Percentiles rank a stretch among this genome's conserved stretches.
These are phyloP conservation scores for Eimeria nieschulzi DNA, from an alignment of 169 alveolate species.

Conservation along the genomic window DNA sequence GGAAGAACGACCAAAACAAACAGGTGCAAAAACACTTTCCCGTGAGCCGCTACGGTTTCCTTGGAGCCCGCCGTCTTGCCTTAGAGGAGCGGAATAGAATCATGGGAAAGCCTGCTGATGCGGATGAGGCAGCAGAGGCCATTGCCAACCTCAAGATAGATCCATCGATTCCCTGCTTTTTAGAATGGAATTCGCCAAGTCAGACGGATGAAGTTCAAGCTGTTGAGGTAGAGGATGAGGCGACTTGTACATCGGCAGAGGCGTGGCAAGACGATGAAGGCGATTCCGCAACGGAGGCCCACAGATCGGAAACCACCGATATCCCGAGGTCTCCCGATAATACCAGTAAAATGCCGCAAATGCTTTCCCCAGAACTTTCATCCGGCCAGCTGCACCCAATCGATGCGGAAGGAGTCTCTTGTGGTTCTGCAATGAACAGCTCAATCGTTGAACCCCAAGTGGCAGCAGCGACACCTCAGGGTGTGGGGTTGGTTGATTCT, in stretches of 20 bases:
- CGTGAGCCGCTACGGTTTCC: conserved; percentile 81
- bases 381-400: not conserved
- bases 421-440: not conserved
- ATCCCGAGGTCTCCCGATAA: not conserved
- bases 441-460: not conserved
- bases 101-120: conserved; percentile 64
- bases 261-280: not conserved
- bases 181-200: conserved; percentile 21
- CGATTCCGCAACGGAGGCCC: conserved; percentile 5
- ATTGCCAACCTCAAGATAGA: conserved; percentile 47
- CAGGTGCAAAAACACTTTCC: conserved; percentile 84
- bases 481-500: too few species aligned
- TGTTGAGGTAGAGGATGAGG: not conserved
- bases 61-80: conserved; percentile 82
- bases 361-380: not conserved
- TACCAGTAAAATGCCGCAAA: not conserved
- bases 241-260: not conserved
- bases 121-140: conserved; percentile 70
- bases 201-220: not conserved
- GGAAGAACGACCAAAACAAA: conserved; percentile 83
- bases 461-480: too few species aligned
- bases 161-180: not conserved
- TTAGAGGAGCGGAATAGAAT: conserved; percentile 77
- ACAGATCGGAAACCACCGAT: not conserved
- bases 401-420: not conserved